Conservation (phyloP, 371 early-diverging fungal genomes). For the Lichtheimia corymbifera region DNA sequence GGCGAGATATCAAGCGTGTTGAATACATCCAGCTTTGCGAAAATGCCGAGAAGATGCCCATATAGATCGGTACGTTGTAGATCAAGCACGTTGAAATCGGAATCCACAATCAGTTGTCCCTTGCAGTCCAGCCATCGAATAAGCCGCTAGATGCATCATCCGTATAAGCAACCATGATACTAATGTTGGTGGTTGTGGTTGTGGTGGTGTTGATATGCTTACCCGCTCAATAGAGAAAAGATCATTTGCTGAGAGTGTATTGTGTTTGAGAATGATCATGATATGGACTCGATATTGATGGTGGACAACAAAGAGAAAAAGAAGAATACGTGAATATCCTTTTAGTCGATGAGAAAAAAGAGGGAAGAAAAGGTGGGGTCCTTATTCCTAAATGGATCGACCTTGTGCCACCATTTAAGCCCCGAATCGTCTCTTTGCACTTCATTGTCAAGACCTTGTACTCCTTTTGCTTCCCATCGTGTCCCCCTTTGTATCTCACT, state of each 20-base stretch:
- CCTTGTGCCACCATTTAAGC: neutral
- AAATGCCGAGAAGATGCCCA: constrained; percentile 27
- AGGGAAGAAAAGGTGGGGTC: neutral
- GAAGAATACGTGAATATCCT: neutral
- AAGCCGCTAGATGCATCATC: constrained; percentile 14
- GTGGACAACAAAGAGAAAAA: neutral
- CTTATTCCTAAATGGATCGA: neutral
- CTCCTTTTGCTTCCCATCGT: too few species aligned
- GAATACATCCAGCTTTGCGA: constrained; percentile 15
- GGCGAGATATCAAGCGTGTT: constrained; percentile 39
- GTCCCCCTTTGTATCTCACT: too few species aligned
- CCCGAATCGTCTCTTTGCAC: neutral
- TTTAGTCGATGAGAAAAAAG: neutral
- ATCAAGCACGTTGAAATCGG: constrained; percentile 24
- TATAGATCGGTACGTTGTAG: constrained; percentile 26
- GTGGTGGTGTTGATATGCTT: neutral
- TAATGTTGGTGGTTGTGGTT: neutral
- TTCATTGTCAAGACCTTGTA: too few species aligned
- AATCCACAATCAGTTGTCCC: constrained; percentile 6
- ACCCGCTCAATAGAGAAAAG: constrained; percentile 29
- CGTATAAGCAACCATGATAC: neutral
- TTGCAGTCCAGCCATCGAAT: constrained; percentile 23
- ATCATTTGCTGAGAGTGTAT: constrained; percentile 21
- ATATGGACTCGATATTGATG: neutral
- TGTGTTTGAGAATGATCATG: constrained; percentile 29